These are phyloP conservation scores for Saxophila tyrrhenica DNA, from an alignment of 495 filamentous ascomycete species.

Conservation along the genomic window DNA sequence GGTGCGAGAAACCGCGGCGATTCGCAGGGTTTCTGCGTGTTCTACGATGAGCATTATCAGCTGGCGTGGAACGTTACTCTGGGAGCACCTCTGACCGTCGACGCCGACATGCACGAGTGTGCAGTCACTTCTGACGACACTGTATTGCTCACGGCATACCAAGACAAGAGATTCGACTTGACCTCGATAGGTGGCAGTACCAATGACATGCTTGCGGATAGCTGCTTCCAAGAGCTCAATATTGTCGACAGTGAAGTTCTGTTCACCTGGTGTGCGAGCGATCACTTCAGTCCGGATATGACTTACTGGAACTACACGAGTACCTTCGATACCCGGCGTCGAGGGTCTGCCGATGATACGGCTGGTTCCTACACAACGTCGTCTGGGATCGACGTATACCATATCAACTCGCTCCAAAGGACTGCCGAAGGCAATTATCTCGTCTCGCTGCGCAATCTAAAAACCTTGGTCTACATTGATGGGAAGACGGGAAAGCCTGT, in stretches of 20 bases:
- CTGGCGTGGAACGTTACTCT: neutral
- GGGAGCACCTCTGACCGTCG: neutral
- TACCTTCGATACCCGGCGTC: no score
- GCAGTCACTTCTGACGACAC: neutral
- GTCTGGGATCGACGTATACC: slow-evolving; percentile 19
- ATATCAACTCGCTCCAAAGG: slow-evolving; percentile 25
- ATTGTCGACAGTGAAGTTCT: slow-evolving; percentile 19
- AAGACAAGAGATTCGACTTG: neutral
- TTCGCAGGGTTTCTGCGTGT: neutral
- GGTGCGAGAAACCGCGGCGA: neutral
- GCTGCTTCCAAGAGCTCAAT: slow-evolving; percentile 23
- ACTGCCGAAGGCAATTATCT: slow-evolving; percentile 19
- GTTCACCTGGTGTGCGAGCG: slow-evolving; percentile 31
- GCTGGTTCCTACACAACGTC: neutral
- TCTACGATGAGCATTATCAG: neutral
- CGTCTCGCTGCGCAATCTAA: slow-evolving; percentile 15
- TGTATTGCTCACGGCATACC: neutral
- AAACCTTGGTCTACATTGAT: slow-evolving; percentile 18
- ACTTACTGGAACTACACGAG: slow-evolving; percentile 5
- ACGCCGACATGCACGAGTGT: slow-evolving; percentile 1
- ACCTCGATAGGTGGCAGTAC: neutral
- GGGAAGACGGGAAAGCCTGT: slow-evolving; percentile 13
- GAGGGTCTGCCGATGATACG: neutral
- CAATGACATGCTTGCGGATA: neutral
- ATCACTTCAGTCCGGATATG: slow-evolving; percentile 25